Evolutionary conservation across 1,284 basidiomycete species (phyloP).

Genomic region (Quambalaria eucalypti): DNA sequence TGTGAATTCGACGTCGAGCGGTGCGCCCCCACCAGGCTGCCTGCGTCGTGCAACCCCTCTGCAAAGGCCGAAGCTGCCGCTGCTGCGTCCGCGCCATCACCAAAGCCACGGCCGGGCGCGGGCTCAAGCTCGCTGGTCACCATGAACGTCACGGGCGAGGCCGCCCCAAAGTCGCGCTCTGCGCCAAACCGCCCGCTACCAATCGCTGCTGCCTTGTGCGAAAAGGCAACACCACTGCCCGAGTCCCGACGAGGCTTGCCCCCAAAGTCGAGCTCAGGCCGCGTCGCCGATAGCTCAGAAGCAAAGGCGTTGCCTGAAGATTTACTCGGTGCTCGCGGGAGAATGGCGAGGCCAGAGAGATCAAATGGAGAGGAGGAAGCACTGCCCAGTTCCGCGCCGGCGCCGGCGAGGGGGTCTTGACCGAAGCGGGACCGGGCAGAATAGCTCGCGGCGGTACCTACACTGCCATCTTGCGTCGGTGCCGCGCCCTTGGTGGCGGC

Average conservation of each 20-base stretch:
- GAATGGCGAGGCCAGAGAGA: background rate
- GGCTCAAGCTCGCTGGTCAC: slow-evolving; percentile 36
- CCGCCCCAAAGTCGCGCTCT: slow-evolving; percentile 17
- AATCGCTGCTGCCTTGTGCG: background rate
- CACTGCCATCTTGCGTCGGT: background rate
- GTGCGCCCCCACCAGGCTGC: too few species aligned
- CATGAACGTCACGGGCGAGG: slow-evolving; percentile 38
- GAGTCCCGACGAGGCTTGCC: slow-evolving; percentile 17
- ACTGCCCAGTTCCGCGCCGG: background rate
- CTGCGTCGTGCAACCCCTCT: too few species aligned
- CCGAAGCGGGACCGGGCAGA: background rate
- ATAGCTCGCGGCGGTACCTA: too few species aligned
- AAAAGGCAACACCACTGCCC: slow-evolving; percentile 25
- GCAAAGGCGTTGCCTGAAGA: background rate
- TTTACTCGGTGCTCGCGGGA: too few species aligned
- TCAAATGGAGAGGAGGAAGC: background rate
- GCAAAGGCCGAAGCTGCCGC: too few species aligned
- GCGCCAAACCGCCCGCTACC: background rate
- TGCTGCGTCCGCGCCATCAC: too few species aligned
- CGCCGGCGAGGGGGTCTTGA: background rate
- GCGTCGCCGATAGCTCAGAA: background rate
- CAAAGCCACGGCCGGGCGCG: too few species aligned
- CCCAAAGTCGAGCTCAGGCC: slow-evolving; percentile 7
- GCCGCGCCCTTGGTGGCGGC: background rate
- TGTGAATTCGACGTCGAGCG: too few species aligned